Base-by-base conservation (phyloP, 2,329 filamentous ascomycete species). In the Colletotrichum sp. region DNA sequence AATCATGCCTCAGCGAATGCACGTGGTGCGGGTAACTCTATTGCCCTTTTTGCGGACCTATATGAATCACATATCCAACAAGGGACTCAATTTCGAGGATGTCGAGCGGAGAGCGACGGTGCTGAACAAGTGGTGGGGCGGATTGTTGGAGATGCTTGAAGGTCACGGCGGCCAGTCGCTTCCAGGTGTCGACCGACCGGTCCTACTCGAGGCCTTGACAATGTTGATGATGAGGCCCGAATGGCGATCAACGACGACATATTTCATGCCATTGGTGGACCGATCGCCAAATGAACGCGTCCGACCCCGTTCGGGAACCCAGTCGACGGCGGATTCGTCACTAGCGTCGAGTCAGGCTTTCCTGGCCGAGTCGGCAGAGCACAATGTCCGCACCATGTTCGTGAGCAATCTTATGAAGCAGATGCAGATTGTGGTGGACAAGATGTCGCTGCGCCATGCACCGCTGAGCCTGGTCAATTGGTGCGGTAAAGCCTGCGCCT, bases 101-200 rank as follows among this genome's bases (percentile, higher is more conserved):
- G 85, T 98, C 60, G 96, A 98, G 80, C 91, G 94, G 43, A 91
- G 96, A 75, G 91, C 94, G 3, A 92, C 92, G 60, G 95, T 97
- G 64, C 86, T 98, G 74, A 95, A 97, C 82, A 96, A 95, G 81
- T 98, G 96, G 96, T 98, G 96, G 96, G 93, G 89, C 58, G 93
- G 91, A 2, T 87, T 98, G 52, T 86, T 98, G 71, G 95, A 97
- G 75, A 92, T 98, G 87, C 90, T 98, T 28, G 93, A 96, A 78
- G 94, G 94, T 36, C 90, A 91, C 8, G 78, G 85, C 71, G 84
- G 88, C 66, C 94, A 95, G 80, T 93, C 94, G 5, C 93, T 98
- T 16, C 93, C 95, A 2, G 95, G 95, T 13, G 93, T 95, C n/a
- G 96, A 98, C 80, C 90, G 95, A 36, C 95, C 95, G 1, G 90